Base-by-base conservation (phyloP, 257 asterid genomes). In the Thymus mandschuricus region DNA sequence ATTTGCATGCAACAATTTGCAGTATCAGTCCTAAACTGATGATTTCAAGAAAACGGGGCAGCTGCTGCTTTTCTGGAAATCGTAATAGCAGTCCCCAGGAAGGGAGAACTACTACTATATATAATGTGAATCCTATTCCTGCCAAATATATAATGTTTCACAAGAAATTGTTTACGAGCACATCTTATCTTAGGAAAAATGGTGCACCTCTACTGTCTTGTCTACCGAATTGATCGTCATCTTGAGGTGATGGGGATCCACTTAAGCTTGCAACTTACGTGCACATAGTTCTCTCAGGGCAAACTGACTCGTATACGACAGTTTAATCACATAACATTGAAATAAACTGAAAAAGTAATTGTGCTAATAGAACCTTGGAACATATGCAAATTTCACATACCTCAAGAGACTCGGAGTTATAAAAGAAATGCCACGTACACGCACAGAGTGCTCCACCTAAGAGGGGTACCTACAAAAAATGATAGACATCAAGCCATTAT, bases 361-460 rank as follows among this genome's bases (percentile, higher is more conserved):
- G 3, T 15, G 15, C 13, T 5, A 52, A 64, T 41, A 15, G 29
- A 62, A 40, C 66, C 67, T 54, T 68, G 31, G 31, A 45, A 56
- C 4, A 35, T 45, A 34, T 5, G 46, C 30, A 67, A 68, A 58
- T 28, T 46, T 58, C 67, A 21, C 21, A 78, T 81, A 95, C 98
- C 99, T 95, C 97, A 12, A 95, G 97, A 70, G 97, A 85, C 74
- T 92, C 96, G 1, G 98, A 77, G 75, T 95, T 95, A 76, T 95
- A 95, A 79, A 95, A 95, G 95, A 95, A 92, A 81, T 95, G 99
- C 99, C 99, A 95, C 3, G 98, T 95, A 83, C 99, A 92, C 15
- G 99, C 97, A 73, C 99, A 95, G 60, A 95, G 81, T 35, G 98
- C 99, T 85, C 98, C 98, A 66, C 97, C 99, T 4, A 92, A 90